Evolutionary conservation across 352 stramenopile species (phyloP), one percentile per base, ranked within the genome.

Genomic region (Phytophthora rubi): DNA sequence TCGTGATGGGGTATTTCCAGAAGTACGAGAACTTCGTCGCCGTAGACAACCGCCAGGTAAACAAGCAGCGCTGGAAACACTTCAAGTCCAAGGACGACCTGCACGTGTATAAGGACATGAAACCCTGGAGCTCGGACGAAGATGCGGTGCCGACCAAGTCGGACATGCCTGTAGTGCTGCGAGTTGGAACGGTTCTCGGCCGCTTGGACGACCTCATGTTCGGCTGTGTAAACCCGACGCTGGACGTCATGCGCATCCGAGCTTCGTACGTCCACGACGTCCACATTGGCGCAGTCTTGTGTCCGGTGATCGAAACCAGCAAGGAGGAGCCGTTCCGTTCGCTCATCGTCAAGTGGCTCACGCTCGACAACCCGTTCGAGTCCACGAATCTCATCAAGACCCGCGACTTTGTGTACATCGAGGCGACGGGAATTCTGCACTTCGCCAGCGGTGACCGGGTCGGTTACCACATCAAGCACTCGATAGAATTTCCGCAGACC

Each of bases 1-100:
- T 66, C 53, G 66, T 82, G n/a, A 53, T 78, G 48, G 63, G 58
- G 10, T 69, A 79, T 53, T 73, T 80, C 32, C 61, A 69, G 23
- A 81, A 83, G n/a, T 89, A 85, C 55, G 73, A 85, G 59, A 16
- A 61, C 9, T 87, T 75, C 48, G 71, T 73, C 18, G 52, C 73
- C 4, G 47, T 53, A 0, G 70, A 78, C 4, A 59, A 73, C 12
- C 66, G 71, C 35, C 58, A 61, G 1, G 71, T 87, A 13, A 72
- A 89, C 60, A 53, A 65, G 1, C 68, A 64, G 0, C 72, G 69
- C 9, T 89, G 79, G 79, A 79, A 85, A 45, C 62, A 75, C 9
- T 61, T 79, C 60, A 77, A 79, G 35, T 79, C 76, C 15, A 80
- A 77, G 35, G 76, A 81, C 21, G 63, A 79, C 15, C 51, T 89